These are phyloP conservation scores for Limtongia smithiae DNA, from an alignment of 805 yeast genomes.

Conservation along the genomic window DNA sequence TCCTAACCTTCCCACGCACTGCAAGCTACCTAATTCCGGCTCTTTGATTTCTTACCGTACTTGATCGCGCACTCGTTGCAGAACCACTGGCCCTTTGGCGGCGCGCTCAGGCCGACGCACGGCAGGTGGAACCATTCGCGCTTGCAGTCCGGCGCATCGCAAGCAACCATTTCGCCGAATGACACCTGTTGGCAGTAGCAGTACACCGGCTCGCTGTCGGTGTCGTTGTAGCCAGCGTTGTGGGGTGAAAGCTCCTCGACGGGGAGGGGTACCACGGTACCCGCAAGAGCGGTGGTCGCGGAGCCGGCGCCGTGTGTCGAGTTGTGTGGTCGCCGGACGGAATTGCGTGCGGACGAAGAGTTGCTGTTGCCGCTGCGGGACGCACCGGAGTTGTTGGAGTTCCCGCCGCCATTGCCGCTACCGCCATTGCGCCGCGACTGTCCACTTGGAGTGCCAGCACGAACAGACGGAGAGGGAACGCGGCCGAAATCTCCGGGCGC, in stretches of 20 bases:
- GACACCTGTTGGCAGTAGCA: conserved; percentile 97
- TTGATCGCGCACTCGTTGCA: conserved; percentile 53
- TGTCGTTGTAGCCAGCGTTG: conserved; percentile 10
- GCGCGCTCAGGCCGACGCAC: conserved; percentile 77
- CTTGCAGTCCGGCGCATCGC: conserved; percentile 88
- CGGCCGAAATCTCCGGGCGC: too few relatives aligned
- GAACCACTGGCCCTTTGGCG: conserved; percentile 58
- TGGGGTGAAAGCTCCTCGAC: conserved; percentile 1
- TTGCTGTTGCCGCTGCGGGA: neutral
- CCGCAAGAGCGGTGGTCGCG: neutral
- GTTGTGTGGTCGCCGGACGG: neutral
- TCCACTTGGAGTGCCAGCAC: too few relatives aligned
- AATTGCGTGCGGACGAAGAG: conserved; percentile 1
- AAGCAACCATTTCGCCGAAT: conserved; percentile 98
- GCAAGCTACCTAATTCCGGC: neutral
- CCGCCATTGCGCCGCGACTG: neutral
- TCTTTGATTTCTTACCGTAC: conserved; percentile 19
- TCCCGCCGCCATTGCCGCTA: neutral
- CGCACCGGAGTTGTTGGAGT: too few relatives aligned
- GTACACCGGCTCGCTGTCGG: conserved; percentile 66
- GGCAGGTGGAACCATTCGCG: conserved; percentile 90
- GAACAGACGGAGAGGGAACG: too few relatives aligned
- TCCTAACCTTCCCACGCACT: neutral
- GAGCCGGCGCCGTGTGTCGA: neutral
- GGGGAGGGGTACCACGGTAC: neutral